A percentile compares a stretch with the other conserved stretches of the same genome.
Evolutionary conservation across 768 basidiomycete genomes (phyloP).

Genomic region (Coprinopsis cinerea): DNA sequence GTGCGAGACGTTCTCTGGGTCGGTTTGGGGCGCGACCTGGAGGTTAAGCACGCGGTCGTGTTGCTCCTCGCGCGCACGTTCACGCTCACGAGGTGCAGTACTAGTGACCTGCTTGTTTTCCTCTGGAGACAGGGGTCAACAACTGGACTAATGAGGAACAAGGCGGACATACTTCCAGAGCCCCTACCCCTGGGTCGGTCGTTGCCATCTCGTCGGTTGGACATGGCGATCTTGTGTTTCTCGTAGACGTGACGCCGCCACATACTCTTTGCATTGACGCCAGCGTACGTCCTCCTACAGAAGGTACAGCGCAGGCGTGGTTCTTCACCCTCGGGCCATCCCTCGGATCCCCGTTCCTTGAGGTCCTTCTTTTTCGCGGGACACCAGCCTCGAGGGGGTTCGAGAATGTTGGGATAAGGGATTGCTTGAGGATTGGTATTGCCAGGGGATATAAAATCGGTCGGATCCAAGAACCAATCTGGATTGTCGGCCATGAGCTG

Average conservation of each 20-base stretch:
- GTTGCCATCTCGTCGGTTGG: slow-evolving; percentile 69
- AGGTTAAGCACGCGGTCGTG: slow-evolving; percentile 40
- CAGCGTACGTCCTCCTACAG: slow-evolving; percentile 77
- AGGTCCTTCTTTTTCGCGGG: slow-evolving; percentile 79
- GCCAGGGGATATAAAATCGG: slow-evolving; percentile 51
- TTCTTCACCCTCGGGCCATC: slow-evolving; percentile 78
- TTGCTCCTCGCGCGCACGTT: slow-evolving; percentile 27
- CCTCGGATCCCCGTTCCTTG: slow-evolving; percentile 60
- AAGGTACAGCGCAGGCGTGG: slow-evolving; percentile 79
- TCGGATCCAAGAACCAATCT: slow-evolving; percentile 73
- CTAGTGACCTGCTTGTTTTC: slow-evolving; percentile 43
- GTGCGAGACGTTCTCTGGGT: slow-evolving; percentile 27
- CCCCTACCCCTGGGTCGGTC: slow-evolving; percentile 61
- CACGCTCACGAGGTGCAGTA: too few relatives aligned
- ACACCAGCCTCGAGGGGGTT: slow-evolving; percentile 84
- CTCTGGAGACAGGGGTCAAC: slow-evolving; percentile 32
- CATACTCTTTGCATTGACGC: slow-evolving; percentile 89
- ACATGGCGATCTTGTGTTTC: slow-evolving; percentile 88
- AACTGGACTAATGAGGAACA: slow-evolving; percentile 3
- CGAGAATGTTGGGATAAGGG: slow-evolving; percentile 68
- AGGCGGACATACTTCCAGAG: slow-evolving; percentile 50
- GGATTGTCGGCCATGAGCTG: slow-evolving; percentile 66
- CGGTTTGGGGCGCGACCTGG: slow-evolving; percentile 34
- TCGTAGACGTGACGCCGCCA: slow-evolving; percentile 86
- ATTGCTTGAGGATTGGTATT: slow-evolving; percentile 48